These are phyloP conservation scores for Leccinum subtestaceum DNA, from an alignment of 768 basidiomycete genomes.

Conservation along the genomic window DNA sequence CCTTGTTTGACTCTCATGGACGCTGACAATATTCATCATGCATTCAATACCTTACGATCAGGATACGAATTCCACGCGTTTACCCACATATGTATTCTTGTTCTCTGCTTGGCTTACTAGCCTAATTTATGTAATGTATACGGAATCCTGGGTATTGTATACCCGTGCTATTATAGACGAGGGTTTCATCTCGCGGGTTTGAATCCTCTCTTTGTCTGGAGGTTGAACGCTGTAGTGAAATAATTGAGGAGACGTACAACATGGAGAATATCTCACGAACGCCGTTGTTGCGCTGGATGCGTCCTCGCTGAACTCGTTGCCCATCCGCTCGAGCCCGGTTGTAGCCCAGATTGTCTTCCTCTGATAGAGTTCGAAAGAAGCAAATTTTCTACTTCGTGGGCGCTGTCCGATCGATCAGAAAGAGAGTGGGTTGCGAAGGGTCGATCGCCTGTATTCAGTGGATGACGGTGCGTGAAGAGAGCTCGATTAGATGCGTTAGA, in stretches of 20 bases:
- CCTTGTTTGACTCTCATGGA: slow-evolving; percentile 5
- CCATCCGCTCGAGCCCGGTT: slow-evolving; percentile 37
- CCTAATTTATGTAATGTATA: slow-evolving; percentile 16
- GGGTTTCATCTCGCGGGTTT: slow-evolving; percentile 38
- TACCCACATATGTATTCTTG: slow-evolving; percentile 23
- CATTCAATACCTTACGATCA: slow-evolving; percentile 13
- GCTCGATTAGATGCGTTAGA: slow-evolving; percentile 23
- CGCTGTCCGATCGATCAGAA: slow-evolving; percentile 64
- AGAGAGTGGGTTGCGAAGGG: slow-evolving; percentile 43
- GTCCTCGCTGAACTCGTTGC: slow-evolving; percentile 26
- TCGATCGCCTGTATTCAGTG: slow-evolving; percentile 36
- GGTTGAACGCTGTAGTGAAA: slow-evolving; percentile 41
- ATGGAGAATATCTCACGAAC: slow-evolving; percentile 16
- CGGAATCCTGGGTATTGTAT: neutral
- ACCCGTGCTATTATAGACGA: neutral
- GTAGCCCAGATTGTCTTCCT: slow-evolving; percentile 17
- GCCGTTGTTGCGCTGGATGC: slow-evolving; percentile 25
- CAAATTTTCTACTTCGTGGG: slow-evolving; percentile 70
- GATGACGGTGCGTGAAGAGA: slow-evolving; percentile 41
- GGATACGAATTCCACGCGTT: slow-evolving; percentile 4
- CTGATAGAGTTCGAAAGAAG: slow-evolving; percentile 36
- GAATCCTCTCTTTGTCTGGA: slow-evolving; percentile 44
- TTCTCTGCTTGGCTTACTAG: slow-evolving; percentile 10
- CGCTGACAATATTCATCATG: slow-evolving; percentile 9
- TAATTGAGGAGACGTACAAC: neutral